Conservation (phyloP, 163 green algal species). For the Chloromonas sp. region DNA sequence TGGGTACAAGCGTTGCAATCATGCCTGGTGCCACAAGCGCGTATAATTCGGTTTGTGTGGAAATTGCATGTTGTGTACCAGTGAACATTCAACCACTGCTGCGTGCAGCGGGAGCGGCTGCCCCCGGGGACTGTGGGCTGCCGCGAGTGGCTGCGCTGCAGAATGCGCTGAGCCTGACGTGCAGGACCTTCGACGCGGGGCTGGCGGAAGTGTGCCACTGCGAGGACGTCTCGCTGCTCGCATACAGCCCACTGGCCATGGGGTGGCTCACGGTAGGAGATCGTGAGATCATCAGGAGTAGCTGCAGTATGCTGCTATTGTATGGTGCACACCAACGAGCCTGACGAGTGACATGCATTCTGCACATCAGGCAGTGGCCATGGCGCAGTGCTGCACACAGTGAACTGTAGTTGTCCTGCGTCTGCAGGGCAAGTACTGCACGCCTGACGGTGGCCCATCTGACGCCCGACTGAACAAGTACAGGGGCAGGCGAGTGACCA, state of each 20-base stretch:
- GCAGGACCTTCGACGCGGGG: slow-evolving; percentile 76
- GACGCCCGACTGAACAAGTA: slow-evolving; percentile 80
- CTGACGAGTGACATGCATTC: too few relatives aligned
- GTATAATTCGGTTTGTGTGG: too few relatives aligned
- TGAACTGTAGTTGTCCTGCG: too few relatives aligned
- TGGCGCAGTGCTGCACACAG: too few relatives aligned
- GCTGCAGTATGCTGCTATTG: neutral
- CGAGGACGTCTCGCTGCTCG: slow-evolving; percentile 71
- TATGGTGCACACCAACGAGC: neutral
- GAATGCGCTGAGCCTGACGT: slow-evolving; percentile 85
- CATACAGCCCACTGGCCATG: slow-evolving; percentile 90
- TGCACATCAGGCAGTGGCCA: too few relatives aligned
- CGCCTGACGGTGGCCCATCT: slow-evolving; percentile 39
- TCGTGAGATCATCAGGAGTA: neutral
- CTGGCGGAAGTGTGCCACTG: slow-evolving; percentile 77
- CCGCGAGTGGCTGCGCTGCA: slow-evolving; percentile 62
- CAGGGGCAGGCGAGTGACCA: slow-evolving; percentile 22
- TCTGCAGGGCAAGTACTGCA: slow-evolving; percentile 79
- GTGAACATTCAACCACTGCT: too few relatives aligned
- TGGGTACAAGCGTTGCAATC: too few relatives aligned
- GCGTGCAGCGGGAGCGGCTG: too few relatives aligned
- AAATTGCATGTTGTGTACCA: too few relatives aligned
- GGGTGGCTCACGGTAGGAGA: slow-evolving; percentile 72
- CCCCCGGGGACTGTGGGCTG: slow-evolving; percentile 2
- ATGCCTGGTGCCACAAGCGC: too few relatives aligned